Conservation (phyloP, 108 stramenopile genomes). For the Fragilaria crotonensis region DNA sequence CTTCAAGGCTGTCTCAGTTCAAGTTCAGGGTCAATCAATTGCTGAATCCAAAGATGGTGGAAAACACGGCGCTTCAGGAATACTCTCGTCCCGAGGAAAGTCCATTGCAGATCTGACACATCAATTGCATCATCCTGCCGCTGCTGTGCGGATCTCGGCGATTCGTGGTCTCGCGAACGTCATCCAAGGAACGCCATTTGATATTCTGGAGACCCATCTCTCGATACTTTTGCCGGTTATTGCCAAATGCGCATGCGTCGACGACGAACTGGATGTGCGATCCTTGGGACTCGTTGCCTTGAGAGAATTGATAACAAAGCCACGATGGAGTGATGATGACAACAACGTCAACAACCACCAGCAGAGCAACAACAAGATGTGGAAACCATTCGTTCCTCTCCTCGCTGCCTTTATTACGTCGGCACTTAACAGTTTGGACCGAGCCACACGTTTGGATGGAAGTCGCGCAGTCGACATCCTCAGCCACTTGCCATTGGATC, state of each 20-base stretch:
- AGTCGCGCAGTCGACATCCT: constrained; percentile 37
- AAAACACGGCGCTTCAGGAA: constrained; percentile 9
- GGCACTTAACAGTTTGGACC: constrained; percentile 75
- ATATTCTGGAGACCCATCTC: constrained; percentile 32
- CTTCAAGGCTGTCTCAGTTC: constrained; percentile 63
- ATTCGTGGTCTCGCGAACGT: constrained; percentile 61
- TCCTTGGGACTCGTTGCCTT: constrained; percentile 37
- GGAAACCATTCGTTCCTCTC: constrained; percentile 53
- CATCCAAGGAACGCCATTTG: constrained; percentile 22
- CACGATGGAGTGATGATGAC: constrained; percentile 5
- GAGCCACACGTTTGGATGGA: constrained; percentile 47
- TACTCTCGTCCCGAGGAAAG: constrained; percentile 59
- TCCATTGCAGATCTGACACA: constrained; percentile 37
- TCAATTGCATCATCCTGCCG: constrained; percentile 59
- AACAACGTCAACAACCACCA: neutral
- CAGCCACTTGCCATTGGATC: constrained; percentile 3
- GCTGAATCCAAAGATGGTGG: constrained; percentile 22
- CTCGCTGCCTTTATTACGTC: constrained; percentile 57
- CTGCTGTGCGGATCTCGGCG: constrained; percentile 51
- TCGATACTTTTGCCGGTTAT: constrained; percentile 33
- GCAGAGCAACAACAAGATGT: neutral
- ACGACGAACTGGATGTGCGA: constrained; percentile 70
- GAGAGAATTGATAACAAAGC: constrained; percentile 27
- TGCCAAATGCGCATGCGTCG: constrained; percentile 31
- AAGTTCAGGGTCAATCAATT: constrained; percentile 35